Base-by-base conservation (phyloP, 2,329 filamentous ascomycete species). In the Pyrenochaeta sp. region DNA sequence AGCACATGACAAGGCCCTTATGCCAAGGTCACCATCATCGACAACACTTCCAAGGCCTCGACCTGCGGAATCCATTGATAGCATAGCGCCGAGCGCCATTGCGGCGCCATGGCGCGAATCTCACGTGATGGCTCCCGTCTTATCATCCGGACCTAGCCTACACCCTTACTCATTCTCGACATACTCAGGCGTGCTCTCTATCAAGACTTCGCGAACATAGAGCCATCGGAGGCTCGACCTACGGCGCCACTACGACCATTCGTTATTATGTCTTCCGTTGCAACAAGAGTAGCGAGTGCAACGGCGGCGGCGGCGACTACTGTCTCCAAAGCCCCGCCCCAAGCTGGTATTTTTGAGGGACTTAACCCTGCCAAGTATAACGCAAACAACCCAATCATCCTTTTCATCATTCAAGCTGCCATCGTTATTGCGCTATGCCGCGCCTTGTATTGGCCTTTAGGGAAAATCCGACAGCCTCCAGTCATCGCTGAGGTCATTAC, bases 401-500 rank as follows among this genome's bases (percentile, higher is more conserved):
- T 27, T 27, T 40, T 47, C 31, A 47, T 47, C 32, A 47, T 47
- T 27, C 45, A 47, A 18, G 35, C 45, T 18, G 23, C 21, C 12
- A 39, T 47, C 6, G 33, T 37, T 4, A 39, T 47, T 5, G 18
- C 7, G 3, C 6, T 47, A 7, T 37, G 45, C 17, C 43, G 43
- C 4, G 30, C 32, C 18, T 30, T 45, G 6, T 35, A 45, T 15
- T 35, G 29, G 29, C 43, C 43, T 2, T 27, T 45, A 12, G 43
- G 43, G 2, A 87, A 87, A 67, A 81, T 93, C 45, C 86, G 88
- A 49, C 90, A 93, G 68, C 90, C 90, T 57, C 85, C 88, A 41
- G 90, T 93, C 61, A 92, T 94, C 64, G 88, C 90, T 45, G 90
- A 93, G 77, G 90, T 93, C 50, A 85, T 93, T 49, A 89, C 43